These are phyloP conservation scores for Pistacia vera DNA, from an alignment of 345 rosid genomes.

Conservation along the genomic window DNA sequence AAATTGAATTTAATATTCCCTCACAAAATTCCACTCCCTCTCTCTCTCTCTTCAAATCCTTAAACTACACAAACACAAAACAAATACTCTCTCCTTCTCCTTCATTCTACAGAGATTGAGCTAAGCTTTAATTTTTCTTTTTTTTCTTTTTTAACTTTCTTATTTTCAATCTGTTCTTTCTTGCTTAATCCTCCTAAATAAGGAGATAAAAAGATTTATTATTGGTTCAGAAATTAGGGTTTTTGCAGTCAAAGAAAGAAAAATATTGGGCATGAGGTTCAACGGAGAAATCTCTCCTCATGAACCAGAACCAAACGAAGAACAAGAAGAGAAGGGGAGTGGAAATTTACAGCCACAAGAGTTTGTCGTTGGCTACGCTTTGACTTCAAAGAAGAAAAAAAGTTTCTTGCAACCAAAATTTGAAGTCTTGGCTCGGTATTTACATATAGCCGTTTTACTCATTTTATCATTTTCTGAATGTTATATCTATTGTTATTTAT, in stretches of 20 bases:
- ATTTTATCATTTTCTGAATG: background rate
- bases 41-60: conserved; percentile 1
- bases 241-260: conserved; percentile 9
- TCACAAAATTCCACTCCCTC: background rate
- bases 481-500: background rate
- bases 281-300: conserved; percentile 36
- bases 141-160: background rate
- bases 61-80: background rate
- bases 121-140: background rate
- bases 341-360: conserved; percentile 33
- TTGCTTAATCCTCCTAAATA: background rate
- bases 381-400: conserved; percentile 86
- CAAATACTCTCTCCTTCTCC: background rate
- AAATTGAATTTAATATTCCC: background rate
- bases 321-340: conserved; percentile 10
- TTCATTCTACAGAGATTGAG: background rate
- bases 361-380: conserved; percentile 84
- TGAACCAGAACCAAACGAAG: conserved; percentile 29
- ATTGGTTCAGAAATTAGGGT: conserved; percentile 22
- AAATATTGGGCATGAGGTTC: conserved; percentile 47
- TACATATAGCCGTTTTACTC: background rate
- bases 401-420: conserved; percentile 92
- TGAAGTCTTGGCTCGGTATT: conserved; percentile 69
- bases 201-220: background rate
- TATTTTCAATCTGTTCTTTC: conserved; percentile 1